Percentiles rank a stretch among this genome's conserved stretches.
These are phyloP conservation scores for Puccinia polysora DNA, from an alignment of 1,284 basidiomycete species.

Conservation along the genomic window DNA sequence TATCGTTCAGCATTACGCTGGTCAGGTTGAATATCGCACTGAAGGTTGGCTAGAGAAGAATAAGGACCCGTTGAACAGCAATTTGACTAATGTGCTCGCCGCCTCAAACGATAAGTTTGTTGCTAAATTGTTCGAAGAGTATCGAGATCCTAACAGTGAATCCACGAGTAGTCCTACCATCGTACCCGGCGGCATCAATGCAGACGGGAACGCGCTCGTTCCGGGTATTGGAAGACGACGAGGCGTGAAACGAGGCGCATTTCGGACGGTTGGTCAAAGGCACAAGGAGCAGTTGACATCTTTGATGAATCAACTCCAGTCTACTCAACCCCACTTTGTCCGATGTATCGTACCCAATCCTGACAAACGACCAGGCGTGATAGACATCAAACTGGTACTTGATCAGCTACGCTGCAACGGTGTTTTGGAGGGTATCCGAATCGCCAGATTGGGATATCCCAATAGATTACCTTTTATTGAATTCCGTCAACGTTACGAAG, in stretches of 20 bases:
- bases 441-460: constrained; percentile 93
- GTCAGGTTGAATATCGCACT: constrained; percentile 91
- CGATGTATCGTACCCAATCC: constrained; percentile 96
- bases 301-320: constrained; percentile 83
- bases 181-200: constrained; percentile 49
- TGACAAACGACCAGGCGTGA: constrained; percentile 82
- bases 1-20: constrained; percentile 92
- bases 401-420: constrained; percentile 98
- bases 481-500: constrained; percentile 94
- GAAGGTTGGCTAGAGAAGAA: constrained; percentile 99
- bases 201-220: constrained; percentile 61
- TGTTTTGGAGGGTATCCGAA: constrained; percentile 97
- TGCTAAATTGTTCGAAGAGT: constrained; percentile 78
- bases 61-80: constrained; percentile 97
- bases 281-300: constrained; percentile 93
- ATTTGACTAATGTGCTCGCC: constrained; percentile 82
- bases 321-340: constrained; percentile 97
- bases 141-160: constrained; percentile 54
- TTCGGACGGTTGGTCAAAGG: constrained; percentile 88
- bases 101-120: constrained; percentile 78
- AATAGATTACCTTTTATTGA: constrained; percentile 95
- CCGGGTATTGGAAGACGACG: constrained; percentile 54
- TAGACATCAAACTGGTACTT: constrained; percentile 90
- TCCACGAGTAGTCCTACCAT: constrained; percentile 50
- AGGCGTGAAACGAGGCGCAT: constrained; percentile 90